A percentile compares a stretch with the other conserved stretches of the same genome.
phyloP scores from a whole-genome alignment of 176 grass and related monocot genomes.

The Carex pumila region DNA sequence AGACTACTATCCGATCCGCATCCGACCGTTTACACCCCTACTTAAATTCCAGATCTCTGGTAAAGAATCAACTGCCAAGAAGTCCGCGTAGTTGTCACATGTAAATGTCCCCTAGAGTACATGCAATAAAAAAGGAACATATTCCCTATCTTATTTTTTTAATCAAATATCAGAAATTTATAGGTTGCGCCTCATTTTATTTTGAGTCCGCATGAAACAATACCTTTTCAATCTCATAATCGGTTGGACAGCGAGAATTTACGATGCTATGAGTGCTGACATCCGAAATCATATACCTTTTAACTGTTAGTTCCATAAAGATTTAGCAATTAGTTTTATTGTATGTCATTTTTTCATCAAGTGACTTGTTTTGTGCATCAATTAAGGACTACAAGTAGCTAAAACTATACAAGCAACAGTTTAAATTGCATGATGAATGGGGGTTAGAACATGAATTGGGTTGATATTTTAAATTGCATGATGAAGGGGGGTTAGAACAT shows the following conservation, averaged over 20 bases:
- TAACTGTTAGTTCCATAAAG: too few species aligned
- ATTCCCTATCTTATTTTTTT: not conserved
- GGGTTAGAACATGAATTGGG: too few species aligned
- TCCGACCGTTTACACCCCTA: too few species aligned
- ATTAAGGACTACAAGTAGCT: not conserved
- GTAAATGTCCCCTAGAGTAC: not conserved
- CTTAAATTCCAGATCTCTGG: not conserved
- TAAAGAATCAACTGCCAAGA: not conserved
- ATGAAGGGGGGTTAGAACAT: too few species aligned
- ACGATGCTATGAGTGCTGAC: not conserved
- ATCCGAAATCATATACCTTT: too few species aligned
- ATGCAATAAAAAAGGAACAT: not conserved
- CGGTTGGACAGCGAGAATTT: not conserved
- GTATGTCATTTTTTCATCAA: not conserved
- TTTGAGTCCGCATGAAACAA: too few species aligned
- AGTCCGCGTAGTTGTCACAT: not conserved
- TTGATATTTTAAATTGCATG: not conserved
- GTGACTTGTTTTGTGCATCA: not conserved
- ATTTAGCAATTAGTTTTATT: not conserved
- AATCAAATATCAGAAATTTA: not conserved
- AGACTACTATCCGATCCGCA: too few species aligned
- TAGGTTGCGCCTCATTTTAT: not conserved
- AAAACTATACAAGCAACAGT: not conserved
- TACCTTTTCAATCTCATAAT: too few species aligned
- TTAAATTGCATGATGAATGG: not conserved